These are phyloP conservation scores for Grosmannia penicillata DNA, from an alignment of 2,329 filamentous ascomycete species.

Conservation along the genomic window DNA sequence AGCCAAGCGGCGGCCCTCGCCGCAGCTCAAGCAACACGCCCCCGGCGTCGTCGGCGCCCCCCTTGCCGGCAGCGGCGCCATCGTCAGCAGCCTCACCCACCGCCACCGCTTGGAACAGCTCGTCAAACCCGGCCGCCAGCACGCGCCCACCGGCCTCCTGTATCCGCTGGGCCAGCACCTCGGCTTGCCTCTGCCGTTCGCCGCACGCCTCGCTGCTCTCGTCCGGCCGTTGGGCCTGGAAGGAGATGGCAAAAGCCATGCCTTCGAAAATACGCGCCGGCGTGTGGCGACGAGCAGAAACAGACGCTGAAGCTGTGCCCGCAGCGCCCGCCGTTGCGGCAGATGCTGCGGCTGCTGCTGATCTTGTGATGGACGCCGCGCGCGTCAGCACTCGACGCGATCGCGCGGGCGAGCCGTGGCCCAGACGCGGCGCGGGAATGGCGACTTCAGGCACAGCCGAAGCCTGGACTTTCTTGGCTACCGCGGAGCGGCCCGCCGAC, in stretches of 20 bases:
- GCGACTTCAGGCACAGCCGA: no score
- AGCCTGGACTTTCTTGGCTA: no score
- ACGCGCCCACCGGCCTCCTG: constrained; percentile 56
- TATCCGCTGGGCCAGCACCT: constrained; percentile 45
- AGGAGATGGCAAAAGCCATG: constrained; percentile 82
- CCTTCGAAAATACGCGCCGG: constrained; percentile 57
- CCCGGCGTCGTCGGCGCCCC: constrained; percentile 11
- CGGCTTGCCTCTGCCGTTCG: constrained; percentile 23
- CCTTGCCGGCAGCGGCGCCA: constrained; percentile 16
- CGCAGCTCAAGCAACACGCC: constrained; percentile 25
- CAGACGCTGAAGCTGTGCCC: constrained; percentile 4
- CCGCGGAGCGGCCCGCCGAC: constrained; percentile 1
- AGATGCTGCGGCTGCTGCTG: neutral
- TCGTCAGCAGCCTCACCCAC: constrained; percentile 17
- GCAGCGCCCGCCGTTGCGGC: constrained; percentile 5
- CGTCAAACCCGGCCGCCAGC: constrained; percentile 62
- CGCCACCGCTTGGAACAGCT: constrained; percentile 48
- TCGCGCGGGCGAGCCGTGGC: no score
- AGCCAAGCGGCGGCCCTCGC: constrained; percentile 45
- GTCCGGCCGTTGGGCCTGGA: constrained; percentile 34
- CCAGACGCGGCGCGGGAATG: no score
- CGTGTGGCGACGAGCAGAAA: no score
- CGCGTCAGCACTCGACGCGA: no score
- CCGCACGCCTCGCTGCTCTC: constrained; percentile 36
- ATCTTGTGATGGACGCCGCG: neutral